These are phyloP conservation scores for Spathaspora hagerdaliae DNA, from an alignment of 805 yeast species.

Conservation along the genomic window DNA sequence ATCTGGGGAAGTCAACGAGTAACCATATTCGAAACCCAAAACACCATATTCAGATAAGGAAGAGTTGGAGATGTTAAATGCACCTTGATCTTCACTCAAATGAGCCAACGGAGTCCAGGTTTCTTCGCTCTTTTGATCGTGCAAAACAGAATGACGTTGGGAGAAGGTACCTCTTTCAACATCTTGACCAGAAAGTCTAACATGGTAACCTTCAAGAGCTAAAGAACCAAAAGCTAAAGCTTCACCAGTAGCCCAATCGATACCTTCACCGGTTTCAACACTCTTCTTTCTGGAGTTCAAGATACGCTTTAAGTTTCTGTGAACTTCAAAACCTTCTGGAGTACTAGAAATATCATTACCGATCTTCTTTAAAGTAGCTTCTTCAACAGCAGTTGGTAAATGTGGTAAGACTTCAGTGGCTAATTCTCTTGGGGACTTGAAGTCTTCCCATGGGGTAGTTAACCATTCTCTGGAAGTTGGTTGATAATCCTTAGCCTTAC, in stretches of 20 bases:
- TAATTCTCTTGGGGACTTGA: conserved; percentile 94
- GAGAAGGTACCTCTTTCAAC: conserved; percentile 99
- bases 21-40: conserved; percentile 98
- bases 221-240: conserved; percentile 96
- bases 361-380: conserved; percentile 63
- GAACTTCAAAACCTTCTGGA: conserved; percentile 86
- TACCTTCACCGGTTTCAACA: conserved; percentile 83
- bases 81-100: conserved; percentile 76
- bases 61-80: conserved; percentile 86
- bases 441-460: conserved; percentile 98
- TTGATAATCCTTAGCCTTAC: conserved; percentile 81
- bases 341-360: conserved; percentile 77
- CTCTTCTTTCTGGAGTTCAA: conserved; percentile 83
- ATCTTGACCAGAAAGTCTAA: conserved; percentile 98
- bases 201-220: conserved; percentile 89
- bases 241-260: conserved; percentile 99
- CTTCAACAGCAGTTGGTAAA: conserved; percentile 88
- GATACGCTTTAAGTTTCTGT: conserved; percentile 94
- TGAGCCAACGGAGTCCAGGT: conserved; percentile 84
- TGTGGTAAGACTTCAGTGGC: conserved; percentile 95
- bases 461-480: conserved; percentile 97
- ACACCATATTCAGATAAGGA: conserved; percentile 98
- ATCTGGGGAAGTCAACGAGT: conserved; percentile 95
- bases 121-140: conserved; percentile 85
- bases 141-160: conserved; percentile 97